Conservation (phyloP, 2,329 filamentous ascomycete genomes). For the Pestalotiopsis sp. region DNA sequence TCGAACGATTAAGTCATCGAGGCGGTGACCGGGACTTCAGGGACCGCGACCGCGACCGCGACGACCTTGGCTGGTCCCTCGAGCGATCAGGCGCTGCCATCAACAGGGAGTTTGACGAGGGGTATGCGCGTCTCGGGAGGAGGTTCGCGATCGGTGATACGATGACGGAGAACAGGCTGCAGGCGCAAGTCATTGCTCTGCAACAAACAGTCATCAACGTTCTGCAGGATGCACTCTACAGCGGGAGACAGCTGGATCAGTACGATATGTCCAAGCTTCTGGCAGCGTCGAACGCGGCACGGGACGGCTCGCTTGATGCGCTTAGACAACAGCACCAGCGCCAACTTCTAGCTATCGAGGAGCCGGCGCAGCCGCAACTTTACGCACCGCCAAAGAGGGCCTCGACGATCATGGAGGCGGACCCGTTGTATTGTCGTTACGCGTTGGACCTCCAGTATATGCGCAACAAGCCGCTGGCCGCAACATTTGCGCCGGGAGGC, state of each 20-base stretch:
- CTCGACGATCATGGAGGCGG: constrained; percentile 16
- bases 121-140: constrained; percentile 31
- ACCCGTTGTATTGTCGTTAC: constrained; percentile 35
- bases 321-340: constrained; percentile 37
- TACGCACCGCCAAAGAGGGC: constrained; percentile 17
- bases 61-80: constrained; percentile 31
- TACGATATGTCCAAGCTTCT: constrained; percentile 34
- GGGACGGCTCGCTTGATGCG: constrained; percentile 36
- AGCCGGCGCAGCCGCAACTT: constrained; percentile 17
- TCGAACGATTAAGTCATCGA: constrained; percentile 8
- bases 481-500: constrained; percentile 21
- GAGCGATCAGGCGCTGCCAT: constrained; percentile 33
- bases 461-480: constrained; percentile 24
- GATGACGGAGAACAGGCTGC: constrained; percentile 37
- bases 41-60: constrained; percentile 25
- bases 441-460: constrained; percentile 32
- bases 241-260: constrained; percentile 25
- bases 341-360: constrained; percentile 21
- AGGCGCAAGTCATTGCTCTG: constrained; percentile 39
- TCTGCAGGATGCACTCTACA: constrained; percentile 37
- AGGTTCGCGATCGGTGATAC: constrained; percentile 39
- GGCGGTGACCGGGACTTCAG: constrained; percentile 13
- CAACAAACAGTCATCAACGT: constrained; percentile 40
- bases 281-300: constrained; percentile 35
- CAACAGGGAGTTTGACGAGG: constrained; percentile 36